Base-by-base conservation (phyloP, 2,329 filamentous ascomycete genomes). In the Aspergillus tamarii region DNA sequence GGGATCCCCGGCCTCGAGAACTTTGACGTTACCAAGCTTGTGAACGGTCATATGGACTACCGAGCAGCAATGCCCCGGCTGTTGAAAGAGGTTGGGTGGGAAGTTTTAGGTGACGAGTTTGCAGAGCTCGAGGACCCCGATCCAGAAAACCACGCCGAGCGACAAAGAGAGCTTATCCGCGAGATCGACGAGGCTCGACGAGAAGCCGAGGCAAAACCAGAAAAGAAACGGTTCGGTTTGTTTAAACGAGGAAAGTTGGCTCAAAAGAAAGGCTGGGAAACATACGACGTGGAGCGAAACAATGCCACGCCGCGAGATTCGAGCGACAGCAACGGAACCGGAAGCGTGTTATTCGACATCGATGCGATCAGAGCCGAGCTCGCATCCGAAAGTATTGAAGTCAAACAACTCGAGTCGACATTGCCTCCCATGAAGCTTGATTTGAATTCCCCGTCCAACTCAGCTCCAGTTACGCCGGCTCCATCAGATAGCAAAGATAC, bases 41-140 rank as follows among this genome's bases (percentile, higher is more conserved):
- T 98, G 19, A 88, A 89, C 32, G 94, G 95, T 1, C 95, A 99
- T 76, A 98, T 98, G 94, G 92, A 95, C 59, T 99, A 99, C 80
- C 92, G 95, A 77, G 87, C 88, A 30, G 92, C 93, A 43, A 98
- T 99, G 90, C 95, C 95, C 19, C 88, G 88, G 62, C 84, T 99
- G 21, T 84, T 99, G 58, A 88, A 92, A 66, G 90, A 94, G 75
- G 92, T 94, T 41, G 95, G 94, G 19, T 99, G 94, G 93, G 82
- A 90, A 59, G 92, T 98, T 4, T 90, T 97, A 73, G 94, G 90
- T 67, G 93, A 97, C 70, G 94, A 98, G 75, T 99, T 98, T 74
- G 89, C 87, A 1, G 95, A 99, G 78, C 98, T 99, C 64, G 95
- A 98, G 76, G 95, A 99, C 70, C 93, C 95, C 0, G 95, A 99